phyloP scores from a whole-genome alignment of 805 yeast genomes.

The Wickerhamomyces chambardii region DNA sequence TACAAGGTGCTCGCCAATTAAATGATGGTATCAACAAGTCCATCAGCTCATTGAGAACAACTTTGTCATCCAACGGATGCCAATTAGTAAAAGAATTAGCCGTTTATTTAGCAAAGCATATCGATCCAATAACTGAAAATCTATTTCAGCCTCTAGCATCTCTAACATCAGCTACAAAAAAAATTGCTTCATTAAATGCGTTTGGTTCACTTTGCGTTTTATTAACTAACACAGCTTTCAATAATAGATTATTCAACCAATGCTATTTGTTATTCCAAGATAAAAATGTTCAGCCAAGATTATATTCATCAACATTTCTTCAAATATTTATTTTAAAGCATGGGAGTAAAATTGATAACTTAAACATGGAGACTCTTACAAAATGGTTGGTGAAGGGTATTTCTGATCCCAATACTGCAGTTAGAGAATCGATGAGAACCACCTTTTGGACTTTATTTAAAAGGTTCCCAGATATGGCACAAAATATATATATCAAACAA shows the following conservation, averaged over 20 bases:
- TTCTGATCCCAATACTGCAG: constrained; percentile 72
- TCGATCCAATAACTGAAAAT: constrained; percentile 24
- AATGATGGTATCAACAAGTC: constrained; percentile 60
- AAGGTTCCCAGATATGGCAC: constrained; percentile 45
- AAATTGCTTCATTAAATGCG: constrained; percentile 24
- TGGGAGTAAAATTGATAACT: constrained; percentile 21
- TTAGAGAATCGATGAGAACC: constrained; percentile 64
- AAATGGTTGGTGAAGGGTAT: constrained; percentile 52
- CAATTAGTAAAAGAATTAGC: constrained; percentile 63
- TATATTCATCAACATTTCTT: constrained; percentile 63
- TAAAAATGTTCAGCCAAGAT: constrained; percentile 63
- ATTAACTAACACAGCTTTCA: constrained; percentile 44
- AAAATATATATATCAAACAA: constrained; percentile 14
- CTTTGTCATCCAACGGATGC: constrained; percentile 69
- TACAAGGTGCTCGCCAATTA: constrained; percentile 24
- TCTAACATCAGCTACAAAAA: constrained; percentile 28
- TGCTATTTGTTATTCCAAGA: constrained; percentile 49
- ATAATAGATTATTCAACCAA: constrained; percentile 38
- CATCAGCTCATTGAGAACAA: constrained; percentile 70
- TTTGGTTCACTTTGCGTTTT: constrained; percentile 36
- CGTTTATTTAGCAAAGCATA: constrained; percentile 12
- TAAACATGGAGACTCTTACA: constrained; percentile 32
- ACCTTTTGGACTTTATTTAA: constrained; percentile 64
- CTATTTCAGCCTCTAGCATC: constrained; percentile 22
- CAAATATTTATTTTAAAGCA: constrained; percentile 51